These are phyloP conservation scores for Ophiocordyceps polyrhachis-furcata DNA, from an alignment of 2,329 filamentous ascomycete genomes.

Conservation along the genomic window DNA sequence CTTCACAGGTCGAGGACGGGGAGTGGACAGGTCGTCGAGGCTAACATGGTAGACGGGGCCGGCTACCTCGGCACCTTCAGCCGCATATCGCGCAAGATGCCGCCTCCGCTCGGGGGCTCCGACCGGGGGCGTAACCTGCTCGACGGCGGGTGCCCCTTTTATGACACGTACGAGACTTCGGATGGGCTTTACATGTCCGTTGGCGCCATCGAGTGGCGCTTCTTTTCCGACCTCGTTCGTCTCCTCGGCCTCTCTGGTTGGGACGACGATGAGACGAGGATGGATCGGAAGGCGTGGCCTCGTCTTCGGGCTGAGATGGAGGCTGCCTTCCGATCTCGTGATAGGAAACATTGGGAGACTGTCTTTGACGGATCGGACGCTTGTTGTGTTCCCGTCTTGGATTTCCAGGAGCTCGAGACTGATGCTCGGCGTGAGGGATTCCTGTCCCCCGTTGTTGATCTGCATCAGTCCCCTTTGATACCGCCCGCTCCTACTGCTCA, in stretches of 20 bases:
- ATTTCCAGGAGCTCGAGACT: slow-evolving; percentile 49
- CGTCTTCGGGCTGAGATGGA: slow-evolving; percentile 43
- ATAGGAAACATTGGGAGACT: slow-evolving; percentile 61
- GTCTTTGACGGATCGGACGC: slow-evolving; percentile 85
- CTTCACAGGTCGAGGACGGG: slow-evolving; percentile 45
- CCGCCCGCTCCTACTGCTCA: slow-evolving; percentile 34
- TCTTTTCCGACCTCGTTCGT: slow-evolving; percentile 50
- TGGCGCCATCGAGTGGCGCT: slow-evolving; percentile 78
- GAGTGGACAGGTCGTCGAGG: slow-evolving; percentile 74
- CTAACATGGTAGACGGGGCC: slow-evolving; percentile 89
- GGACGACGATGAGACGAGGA: slow-evolving; percentile 4
- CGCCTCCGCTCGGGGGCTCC: slow-evolving; percentile 34
- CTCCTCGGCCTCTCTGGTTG: slow-evolving; percentile 41
- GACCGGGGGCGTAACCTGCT: slow-evolving; percentile 59
- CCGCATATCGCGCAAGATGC: slow-evolving; percentile 44
- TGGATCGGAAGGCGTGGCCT: slow-evolving; percentile 49
- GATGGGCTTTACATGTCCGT: slow-evolving; percentile 70
- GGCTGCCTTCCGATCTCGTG: slow-evolving; percentile 46
- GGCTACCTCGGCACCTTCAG: slow-evolving; percentile 65
- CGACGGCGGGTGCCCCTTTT: slow-evolving; percentile 75
- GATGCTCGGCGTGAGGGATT: slow-evolving; percentile 37
- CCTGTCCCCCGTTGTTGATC: slow-evolving; percentile 49
- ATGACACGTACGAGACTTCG: slow-evolving; percentile 71
- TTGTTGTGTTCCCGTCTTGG: slow-evolving; percentile 76
- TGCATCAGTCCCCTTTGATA: slow-evolving; percentile 47